Evolutionary conservation across 768 basidiomycete species (phyloP), one percentile per base, ranked within the genome.

Genomic region (Crassisporium funariophilum): DNA sequence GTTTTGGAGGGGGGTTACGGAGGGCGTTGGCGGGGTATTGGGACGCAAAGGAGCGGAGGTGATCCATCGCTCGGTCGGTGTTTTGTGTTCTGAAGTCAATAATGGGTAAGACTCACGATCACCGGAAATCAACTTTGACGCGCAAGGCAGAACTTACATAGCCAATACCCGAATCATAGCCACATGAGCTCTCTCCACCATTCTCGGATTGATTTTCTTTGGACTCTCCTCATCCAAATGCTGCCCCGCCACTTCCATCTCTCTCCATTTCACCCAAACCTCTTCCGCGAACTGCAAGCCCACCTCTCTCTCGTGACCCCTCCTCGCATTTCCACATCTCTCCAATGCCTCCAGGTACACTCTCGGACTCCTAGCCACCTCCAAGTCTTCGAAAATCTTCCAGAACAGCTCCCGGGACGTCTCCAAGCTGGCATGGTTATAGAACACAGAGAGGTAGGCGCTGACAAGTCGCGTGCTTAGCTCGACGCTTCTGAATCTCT

Each of bases 361-460:
- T 42, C 77, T 70, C 3, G 81, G 76, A 46, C 82, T 83, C 35
- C 74, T 70, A 35, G 47, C 45, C 1, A 86, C 61, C 1, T 57
- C 67, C 1, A 69, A 52, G 8, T 75, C 61, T 15, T 68, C 61
- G 49, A 78, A 88, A 2, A 85, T 49, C 4, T 60, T 63, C 49
- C 73, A 63, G 62, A 86, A 92, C 6, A 75, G 62, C 6, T 73
- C 70, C 21, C 68, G 66, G 2, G 79, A 69, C 2, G 59, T 59
- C 20, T 78, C 73, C 33, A 94, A 66, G 8, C 74, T 56, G 1
- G 68, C 62, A 49, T 80, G 79, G 35, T 64, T 65, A 59, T 87
- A 87, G 60, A 84, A 78, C 0, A 94, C 86, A 10, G 87, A 81
- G 40, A 97, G 70, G 60, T 91, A 98, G 2, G 92, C 80, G 54